A percentile compares a stretch with the other conserved stretches of the same genome.
These are phyloP conservation scores for Moringa oleifera DNA, from an alignment of 345 rosid genomes.

Conservation along the genomic window DNA sequence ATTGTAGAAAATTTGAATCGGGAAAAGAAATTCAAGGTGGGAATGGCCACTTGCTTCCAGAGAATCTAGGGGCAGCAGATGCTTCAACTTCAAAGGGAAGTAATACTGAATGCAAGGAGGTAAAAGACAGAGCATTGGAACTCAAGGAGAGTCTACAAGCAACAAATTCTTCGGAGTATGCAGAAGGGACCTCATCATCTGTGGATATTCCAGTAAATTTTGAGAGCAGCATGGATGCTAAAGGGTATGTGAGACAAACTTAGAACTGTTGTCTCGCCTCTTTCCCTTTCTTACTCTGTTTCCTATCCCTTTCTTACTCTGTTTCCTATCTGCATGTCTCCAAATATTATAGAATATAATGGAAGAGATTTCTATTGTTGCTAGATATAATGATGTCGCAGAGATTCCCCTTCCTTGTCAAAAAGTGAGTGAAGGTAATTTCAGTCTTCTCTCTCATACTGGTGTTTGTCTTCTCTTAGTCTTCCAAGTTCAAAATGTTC, in stretches of 20 bases:
- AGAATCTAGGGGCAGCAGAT: slow-evolving; percentile 17
- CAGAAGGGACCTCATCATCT: slow-evolving; percentile 40
- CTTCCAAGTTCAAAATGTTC: no score
- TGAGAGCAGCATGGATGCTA: slow-evolving; percentile 24
- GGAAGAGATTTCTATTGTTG: no score
- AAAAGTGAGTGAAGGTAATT: no score
- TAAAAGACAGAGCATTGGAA: slow-evolving; percentile 10
- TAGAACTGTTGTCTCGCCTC: background rate
- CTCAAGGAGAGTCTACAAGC: slow-evolving; percentile 9
- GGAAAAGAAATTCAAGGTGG: slow-evolving; percentile 11
- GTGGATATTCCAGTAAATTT: slow-evolving; percentile 33
- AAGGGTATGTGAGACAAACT: slow-evolving; percentile 33
- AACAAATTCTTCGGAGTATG: slow-evolving; percentile 13
- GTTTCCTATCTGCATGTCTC: background rate
- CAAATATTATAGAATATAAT: no score
- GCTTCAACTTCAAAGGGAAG: slow-evolving; percentile 19
- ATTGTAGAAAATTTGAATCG: slow-evolving; percentile 16
- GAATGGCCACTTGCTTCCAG: slow-evolving; percentile 14
- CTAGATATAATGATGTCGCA: no score
- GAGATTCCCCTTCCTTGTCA: no score
- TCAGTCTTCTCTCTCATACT: no score
- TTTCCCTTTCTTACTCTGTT: slow-evolving; percentile 2
- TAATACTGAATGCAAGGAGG: slow-evolving; percentile 21
- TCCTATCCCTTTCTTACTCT: slow-evolving; percentile 3
- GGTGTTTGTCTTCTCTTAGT: no score